Evolutionary conservation across 208 protist genomes (phyloP), one percentile per base, ranked within the genome.

Genomic region (Endotrypanum monterogeii): DNA sequence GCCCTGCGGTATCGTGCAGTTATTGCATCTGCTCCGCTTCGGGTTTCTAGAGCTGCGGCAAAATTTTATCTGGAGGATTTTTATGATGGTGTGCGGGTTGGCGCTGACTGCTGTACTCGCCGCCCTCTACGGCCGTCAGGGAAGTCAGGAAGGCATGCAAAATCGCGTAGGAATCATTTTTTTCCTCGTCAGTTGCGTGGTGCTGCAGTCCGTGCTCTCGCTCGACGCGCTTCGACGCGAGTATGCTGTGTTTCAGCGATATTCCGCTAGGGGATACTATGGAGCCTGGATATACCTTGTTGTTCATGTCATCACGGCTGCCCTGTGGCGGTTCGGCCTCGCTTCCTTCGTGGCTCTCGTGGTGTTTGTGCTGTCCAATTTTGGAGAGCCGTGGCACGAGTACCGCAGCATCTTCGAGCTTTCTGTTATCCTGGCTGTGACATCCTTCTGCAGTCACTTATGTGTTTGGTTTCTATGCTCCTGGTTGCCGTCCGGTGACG

Each of bases 121-220:
- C 16, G 84, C 79, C 25, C 60, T 90, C 44, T 92, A 92, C 78
- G 80, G 84, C 35, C 80, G 77, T n/a, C 85, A 90, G 73, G 77
- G 68, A 25, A 76, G 65, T 28, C 77, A 87, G 67, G 78, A 74
- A 51, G 88, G 88, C 54, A 90, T 90, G 73, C 88, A 92, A 65
- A 92, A 87, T 62, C 86, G 88, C 39, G 79, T 88, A 20, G 88
- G 88, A 41, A 85, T 92, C 50, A 74, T 92, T n/a, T 92, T 92
- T 39, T 90, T 92, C 41, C 54, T 92, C 12, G 85, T 90, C 20
- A 87, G 75, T 52, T 87, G 77, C 55, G 87, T 86, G 3, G 82
- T 89, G n/a, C 74, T 92, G 58, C 85, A 92, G 71, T 80, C 79
- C 18, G 67, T 88, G 48, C 76, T 92, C 46, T 83, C 83, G 16